These are phyloP conservation scores for Metarhizium album DNA, from an alignment of 2,329 filamentous ascomycete species.

Conservation along the genomic window DNA sequence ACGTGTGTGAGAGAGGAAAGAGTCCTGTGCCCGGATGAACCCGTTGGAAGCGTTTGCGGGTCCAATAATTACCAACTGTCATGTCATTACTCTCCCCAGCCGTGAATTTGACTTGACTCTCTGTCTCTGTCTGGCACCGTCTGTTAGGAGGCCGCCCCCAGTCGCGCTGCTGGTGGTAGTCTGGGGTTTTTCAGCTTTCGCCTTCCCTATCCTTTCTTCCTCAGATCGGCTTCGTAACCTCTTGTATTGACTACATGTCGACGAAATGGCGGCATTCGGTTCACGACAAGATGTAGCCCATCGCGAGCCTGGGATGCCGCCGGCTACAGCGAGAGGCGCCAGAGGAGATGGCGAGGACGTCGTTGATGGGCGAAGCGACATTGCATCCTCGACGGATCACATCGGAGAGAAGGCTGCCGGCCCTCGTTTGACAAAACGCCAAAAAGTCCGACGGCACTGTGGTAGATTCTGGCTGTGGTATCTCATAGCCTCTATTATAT, in stretches of 20 bases:
- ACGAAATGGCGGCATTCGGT: not conserved
- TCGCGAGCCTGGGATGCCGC: not conserved
- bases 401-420: conserved; percentile 5
- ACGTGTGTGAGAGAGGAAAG: too few species aligned
- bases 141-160: not conserved
- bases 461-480: conserved; percentile 34
- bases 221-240: not conserved
- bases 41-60: not conserved
- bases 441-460: conserved; percentile 30
- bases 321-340: not conserved
- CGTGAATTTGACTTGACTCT: not conserved
- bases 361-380: not conserved
- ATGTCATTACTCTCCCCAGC: not conserved
- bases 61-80: not conserved
- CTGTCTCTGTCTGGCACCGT: not conserved
- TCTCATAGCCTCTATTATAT: conserved; percentile 26
- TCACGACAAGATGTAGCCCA: not conserved
- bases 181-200: not conserved
- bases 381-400: conserved; percentile 3
- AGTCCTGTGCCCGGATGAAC: not conserved
- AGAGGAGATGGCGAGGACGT: not conserved
- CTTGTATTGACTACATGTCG: not conserved
- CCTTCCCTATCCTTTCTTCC: not conserved
- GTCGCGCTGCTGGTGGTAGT: too few species aligned
- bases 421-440: conserved; percentile 14